Evolutionary conservation across 2,329 filamentous ascomycete genomes (phyloP), one percentile per base, ranked within the genome.

Genomic region (Cladophialophora carrionii): DNA sequence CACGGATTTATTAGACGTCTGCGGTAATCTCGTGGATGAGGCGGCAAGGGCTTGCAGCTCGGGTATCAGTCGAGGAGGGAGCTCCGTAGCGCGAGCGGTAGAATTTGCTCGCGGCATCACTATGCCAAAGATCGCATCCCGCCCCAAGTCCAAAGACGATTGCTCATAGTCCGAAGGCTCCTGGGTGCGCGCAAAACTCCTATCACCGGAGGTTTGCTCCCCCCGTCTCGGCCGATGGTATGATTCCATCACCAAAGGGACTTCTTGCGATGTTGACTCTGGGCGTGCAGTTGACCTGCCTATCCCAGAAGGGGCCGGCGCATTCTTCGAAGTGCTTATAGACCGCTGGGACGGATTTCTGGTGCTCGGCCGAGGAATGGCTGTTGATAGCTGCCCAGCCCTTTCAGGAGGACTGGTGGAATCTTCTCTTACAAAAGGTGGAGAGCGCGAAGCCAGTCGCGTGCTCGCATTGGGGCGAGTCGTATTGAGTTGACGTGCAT

Each of bases 31-130:
- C 26, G 54, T 29, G 22, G 59, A 63, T 10, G 67, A 55, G 8
- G 67, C 66, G 7, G 71, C 71, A 22, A 72, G 63, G 48, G 71
- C 71, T 64, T 71, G 69, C 54, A 72, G 41, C 57, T 72, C 71
- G 20, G 71, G 71, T 43, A 72, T 71, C 12, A 72, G 62, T 37
- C 67, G 64, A 63, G 71, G 65, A 24, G 71, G 71, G 12, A 72
- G 63, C 22, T 68, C 60, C 31, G 62, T 55, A 20, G 59, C 49
- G 37, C 65, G 60, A 37, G n/a, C 56, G 9, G 63, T 24, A 8
- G 46, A 12, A 24, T 51, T 56, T 31, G 55, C 59, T 34, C 54
- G 53, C 4, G 69, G 69, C 62, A 68, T 66, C 24, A 62, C 65
- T 52, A 71, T 48, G 31, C 70, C 68, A 17, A 71, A 66, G 32